Evolutionary conservation across 1,139 yeast species (phyloP).

Genomic region (Yamadazyma pseudoaaseri): DNA sequence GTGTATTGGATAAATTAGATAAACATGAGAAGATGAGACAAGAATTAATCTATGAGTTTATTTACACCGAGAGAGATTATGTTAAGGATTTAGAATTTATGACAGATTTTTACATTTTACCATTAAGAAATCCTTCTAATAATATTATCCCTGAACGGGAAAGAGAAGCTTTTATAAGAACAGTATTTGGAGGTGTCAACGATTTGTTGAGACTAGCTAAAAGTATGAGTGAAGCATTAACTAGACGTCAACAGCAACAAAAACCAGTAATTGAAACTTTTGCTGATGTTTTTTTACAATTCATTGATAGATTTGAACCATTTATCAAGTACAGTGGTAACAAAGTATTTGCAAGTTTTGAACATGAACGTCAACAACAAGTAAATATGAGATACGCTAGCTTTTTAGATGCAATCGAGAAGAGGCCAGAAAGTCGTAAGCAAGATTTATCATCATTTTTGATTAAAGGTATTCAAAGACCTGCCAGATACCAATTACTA

Average conservation of each 20-base stretch:
- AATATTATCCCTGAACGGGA: slow-evolving; percentile 87
- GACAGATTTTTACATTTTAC: slow-evolving; percentile 92
- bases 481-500: slow-evolving; percentile 89
- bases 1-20: slow-evolving; percentile 73
- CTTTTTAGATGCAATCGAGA: slow-evolving; percentile 88
- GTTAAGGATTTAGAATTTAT: slow-evolving; percentile 92
- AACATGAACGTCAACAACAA: slow-evolving; percentile 91
- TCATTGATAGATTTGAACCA: slow-evolving; percentile 85
- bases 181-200: slow-evolving; percentile 87
- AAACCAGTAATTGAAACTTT: slow-evolving; percentile 78
- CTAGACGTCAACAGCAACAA: slow-evolving; percentile 83
- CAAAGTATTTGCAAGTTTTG: slow-evolving; percentile 92
- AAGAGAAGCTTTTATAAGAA: slow-evolving; percentile 84
- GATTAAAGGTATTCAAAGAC: slow-evolving; percentile 93
- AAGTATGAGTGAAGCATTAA: slow-evolving; percentile 82
- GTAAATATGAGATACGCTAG: slow-evolving; percentile 87
- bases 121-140: slow-evolving; percentile 69
- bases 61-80: slow-evolving; percentile 91
- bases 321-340: slow-evolving; percentile 94
- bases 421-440: slow-evolving; percentile 84
- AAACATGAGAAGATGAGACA: slow-evolving; percentile 90
- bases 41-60: slow-evolving; percentile 91
- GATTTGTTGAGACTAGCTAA: slow-evolving; percentile 85
- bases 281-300: slow-evolving; percentile 85
- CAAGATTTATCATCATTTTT: slow-evolving; percentile 90